Evolutionary conservation across 805 yeast species (phyloP), one percentile per base, ranked within the genome.

Genomic region (Sungouiozyma intestinalis): DNA sequence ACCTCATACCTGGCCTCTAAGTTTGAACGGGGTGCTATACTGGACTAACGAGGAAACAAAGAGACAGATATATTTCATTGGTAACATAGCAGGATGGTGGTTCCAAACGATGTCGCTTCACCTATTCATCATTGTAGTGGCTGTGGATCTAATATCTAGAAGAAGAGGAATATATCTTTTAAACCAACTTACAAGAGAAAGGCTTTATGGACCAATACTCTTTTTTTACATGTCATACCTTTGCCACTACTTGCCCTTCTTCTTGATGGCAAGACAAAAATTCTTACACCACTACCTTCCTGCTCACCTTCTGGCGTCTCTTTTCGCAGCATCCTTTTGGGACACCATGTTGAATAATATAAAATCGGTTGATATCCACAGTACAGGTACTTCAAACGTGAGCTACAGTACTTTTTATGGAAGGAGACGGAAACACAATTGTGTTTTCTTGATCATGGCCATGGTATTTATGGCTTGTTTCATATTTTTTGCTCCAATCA

Each of bases 61-160:
- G 47, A 68, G 71, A 52, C 98, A 90, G 65, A 86, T 90, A 40
- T 90, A 80, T 66, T 85, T 90, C 64, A 71, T 83, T 43, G 98
- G 97, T 45, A 90, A 92, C 65, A 69, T 83, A 41, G 66, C 84
- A 48, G 97, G 95, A 8, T 87, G 90, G 85, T 84, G 94, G 88
- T 54, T 83, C 43, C 83, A 85, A 62, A 78, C 79, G 27, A 63
- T 74, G 16, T 70, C 79, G 49, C 62, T 87, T 43, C 70, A 82
- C 4, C 62, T 78, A 15, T 85, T 73, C 54, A 62, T 74, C 4
- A 84, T 81, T 0, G 60, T 86, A 35, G 58, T 85, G 31, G 58
- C 76, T 18, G 83, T 83, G 15, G 95, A 85, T 55, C 83, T 83
- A 62, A 52, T 90, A 36, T 74, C 87, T 3, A 72, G 78, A 49